These are phyloP conservation scores for Aegilops sharonensis DNA, from an alignment of 176 grass and related monocot genomes.

Conservation along the genomic window DNA sequence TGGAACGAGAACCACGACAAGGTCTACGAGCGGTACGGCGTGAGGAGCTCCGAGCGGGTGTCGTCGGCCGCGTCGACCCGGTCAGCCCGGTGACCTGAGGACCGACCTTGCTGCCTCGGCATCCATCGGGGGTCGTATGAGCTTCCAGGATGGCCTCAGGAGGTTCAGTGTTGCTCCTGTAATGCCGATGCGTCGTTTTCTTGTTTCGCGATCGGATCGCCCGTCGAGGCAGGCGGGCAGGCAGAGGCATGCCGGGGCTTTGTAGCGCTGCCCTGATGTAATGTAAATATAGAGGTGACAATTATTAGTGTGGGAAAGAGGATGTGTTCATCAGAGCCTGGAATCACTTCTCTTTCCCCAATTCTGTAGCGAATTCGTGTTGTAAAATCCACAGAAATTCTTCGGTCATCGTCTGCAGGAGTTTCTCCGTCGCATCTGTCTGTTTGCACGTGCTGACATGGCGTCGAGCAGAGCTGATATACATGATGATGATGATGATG, in stretches of 20 bases:
- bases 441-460: neutral
- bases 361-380: constrained; percentile 5
- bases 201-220: neutral
- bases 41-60: constrained; percentile 69
- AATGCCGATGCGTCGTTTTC: constrained; percentile 17
- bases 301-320: neutral
- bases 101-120: neutral
- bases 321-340: neutral
- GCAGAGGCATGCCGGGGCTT: neutral
- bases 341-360: neutral
- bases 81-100: constrained; percentile 52
- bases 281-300: constrained; percentile 41
- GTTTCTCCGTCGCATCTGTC: neutral
- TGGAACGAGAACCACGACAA: constrained; percentile 93
- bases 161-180: constrained; percentile 11
- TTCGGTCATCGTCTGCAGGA: neutral
- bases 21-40: constrained; percentile 88
- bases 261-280: constrained; percentile 1
- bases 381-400: constrained; percentile 11
- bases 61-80: constrained; percentile 74
- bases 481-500: neutral
- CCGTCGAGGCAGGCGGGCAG: neutral
- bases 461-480: neutral
- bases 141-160: neutral
- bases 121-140: too few relatives aligned